Evolutionary conservation across 2,329 filamentous ascomycete genomes (phyloP).

Genomic region (Diaporthe sp.): DNA sequence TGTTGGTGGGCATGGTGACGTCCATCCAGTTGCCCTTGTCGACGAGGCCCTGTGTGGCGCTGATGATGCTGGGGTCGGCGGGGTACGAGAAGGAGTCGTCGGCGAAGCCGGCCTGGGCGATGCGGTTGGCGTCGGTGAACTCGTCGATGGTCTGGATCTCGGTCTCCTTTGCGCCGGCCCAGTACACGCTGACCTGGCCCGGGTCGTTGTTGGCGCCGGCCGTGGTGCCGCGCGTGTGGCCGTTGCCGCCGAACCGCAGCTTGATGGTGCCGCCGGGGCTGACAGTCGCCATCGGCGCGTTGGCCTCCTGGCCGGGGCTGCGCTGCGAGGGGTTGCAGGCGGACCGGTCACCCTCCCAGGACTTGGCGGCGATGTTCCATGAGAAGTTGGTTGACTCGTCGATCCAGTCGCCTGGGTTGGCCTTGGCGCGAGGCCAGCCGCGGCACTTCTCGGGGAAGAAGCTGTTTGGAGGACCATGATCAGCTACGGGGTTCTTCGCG

Average conservation of each 20-base stretch:
- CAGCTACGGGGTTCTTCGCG: constrained; percentile 4
- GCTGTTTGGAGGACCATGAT: constrained; percentile 1
- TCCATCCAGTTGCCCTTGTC: constrained; percentile 33
- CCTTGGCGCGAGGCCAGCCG: constrained; percentile 30
- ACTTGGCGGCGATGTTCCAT: constrained; percentile 27
- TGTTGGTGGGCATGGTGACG: constrained; percentile 25
- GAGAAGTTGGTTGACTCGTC: constrained; percentile 31
- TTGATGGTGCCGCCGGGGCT: constrained; percentile 32
- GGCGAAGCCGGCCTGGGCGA: constrained; percentile 26
- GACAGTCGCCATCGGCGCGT: constrained; percentile 24
- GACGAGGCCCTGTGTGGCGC: constrained; percentile 20
- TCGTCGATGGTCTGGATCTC: constrained; percentile 31
- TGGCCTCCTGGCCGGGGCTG: constrained; percentile 23
- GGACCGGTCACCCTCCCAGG: constrained; percentile 22
- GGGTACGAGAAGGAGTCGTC: constrained; percentile 31
- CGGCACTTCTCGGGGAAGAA: constrained; percentile 24
- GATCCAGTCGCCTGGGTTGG: constrained; percentile 30
- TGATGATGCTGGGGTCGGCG: constrained; percentile 27
- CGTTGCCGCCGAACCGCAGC: constrained; percentile 28
- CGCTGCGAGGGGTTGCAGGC: constrained; percentile 28
- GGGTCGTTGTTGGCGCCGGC: constrained; percentile 24
- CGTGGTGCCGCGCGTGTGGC: constrained; percentile 19
- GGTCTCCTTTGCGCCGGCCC: constrained; percentile 29
- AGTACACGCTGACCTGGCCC: constrained; percentile 27
- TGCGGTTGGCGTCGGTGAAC: constrained; percentile 32